Percentiles rank a stretch among this genome's conserved stretches.
Conservation (phyloP, 2,329 filamentous ascomycete genomes). For the Lojkania enalia region DNA sequence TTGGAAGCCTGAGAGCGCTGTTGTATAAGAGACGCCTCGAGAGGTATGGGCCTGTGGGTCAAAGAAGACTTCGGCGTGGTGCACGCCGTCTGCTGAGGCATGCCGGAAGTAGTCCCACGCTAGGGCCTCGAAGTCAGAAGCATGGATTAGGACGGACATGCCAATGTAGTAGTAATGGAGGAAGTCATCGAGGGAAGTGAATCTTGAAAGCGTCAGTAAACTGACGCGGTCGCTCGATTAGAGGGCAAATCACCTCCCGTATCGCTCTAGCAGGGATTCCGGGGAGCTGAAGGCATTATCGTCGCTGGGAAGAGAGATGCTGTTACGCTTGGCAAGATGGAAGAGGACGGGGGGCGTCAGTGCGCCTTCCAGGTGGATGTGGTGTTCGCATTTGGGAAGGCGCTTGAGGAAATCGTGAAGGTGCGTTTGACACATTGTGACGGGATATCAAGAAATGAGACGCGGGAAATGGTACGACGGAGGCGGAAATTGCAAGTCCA, state of each 20-base stretch:
- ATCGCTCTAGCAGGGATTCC: conserved; percentile 63
- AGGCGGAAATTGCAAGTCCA: too few species aligned
- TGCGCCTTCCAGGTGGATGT: conserved; percentile 78
- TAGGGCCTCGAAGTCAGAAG: conserved; percentile 71
- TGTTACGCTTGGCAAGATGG: conserved; percentile 67
- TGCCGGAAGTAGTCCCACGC: conserved; percentile 72
- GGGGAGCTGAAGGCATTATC: conserved; percentile 67
- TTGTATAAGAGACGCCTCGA: conserved; percentile 65
- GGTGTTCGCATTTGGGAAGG: conserved; percentile 80
- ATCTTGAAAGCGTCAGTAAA: conserved; percentile 42
- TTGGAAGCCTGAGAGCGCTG: conserved; percentile 65
- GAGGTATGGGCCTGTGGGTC: conserved; percentile 75
- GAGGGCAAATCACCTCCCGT: conserved; percentile 49
- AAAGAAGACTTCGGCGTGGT: conserved; percentile 79
- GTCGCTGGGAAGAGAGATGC: conserved; percentile 58
- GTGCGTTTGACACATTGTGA: conserved; percentile 22
- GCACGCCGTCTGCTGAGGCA: conserved; percentile 66
- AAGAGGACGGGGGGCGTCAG: conserved; percentile 73
- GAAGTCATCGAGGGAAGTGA: conserved; percentile 75
- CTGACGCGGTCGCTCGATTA: not conserved
- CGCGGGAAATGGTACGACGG: too few species aligned
- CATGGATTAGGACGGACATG: conserved; percentile 68
- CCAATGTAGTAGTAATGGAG: conserved; percentile 78
- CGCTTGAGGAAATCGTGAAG: conserved; percentile 50
- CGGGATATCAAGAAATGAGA: too few species aligned